Evolutionary conservation across 1,284 basidiomycete species (phyloP).

Genomic region (Ganoderma boninense): DNA sequence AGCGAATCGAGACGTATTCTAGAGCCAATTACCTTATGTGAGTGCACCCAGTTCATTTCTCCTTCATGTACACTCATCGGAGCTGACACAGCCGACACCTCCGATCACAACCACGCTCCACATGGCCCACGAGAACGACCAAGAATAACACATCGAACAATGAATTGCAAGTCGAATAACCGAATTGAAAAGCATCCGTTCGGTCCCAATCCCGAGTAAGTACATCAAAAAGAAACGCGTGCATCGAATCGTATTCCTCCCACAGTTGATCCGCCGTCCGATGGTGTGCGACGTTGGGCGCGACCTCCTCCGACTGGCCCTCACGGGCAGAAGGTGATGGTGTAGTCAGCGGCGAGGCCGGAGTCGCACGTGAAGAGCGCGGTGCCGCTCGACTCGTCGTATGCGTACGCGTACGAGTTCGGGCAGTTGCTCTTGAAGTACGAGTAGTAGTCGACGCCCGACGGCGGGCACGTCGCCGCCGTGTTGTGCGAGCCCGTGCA

Average conservation of each 20-base stretch:
- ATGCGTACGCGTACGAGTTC: constrained; percentile 59
- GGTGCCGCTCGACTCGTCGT: constrained; percentile 55
- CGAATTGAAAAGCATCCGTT: neutral
- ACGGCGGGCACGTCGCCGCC: constrained; percentile 51
- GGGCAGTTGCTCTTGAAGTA: constrained; percentile 61
- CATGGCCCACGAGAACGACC: too few species aligned
- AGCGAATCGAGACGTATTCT: neutral
- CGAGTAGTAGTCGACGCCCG: constrained; percentile 51
- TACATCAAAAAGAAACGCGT: neutral
- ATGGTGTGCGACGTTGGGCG: neutral
- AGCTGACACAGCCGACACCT: too few species aligned
- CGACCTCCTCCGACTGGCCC: neutral
- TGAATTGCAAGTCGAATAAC: neutral
- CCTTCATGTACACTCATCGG: too few species aligned
- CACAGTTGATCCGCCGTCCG: neutral
- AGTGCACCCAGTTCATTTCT: too few species aligned
- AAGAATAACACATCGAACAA: neutral
- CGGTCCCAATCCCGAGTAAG: neutral
- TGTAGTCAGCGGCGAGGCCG: constrained; percentile 50
- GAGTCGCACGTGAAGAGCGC: constrained; percentile 55
- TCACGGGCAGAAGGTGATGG: constrained; percentile 58
- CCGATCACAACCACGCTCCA: too few species aligned
- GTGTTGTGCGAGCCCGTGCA: constrained; percentile 53
- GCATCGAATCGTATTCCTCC: neutral
- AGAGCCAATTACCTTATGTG: neutral